Percentiles rank a stretch among this genome's conserved stretches.
phyloP scores from a whole-genome alignment of 768 basidiomycete species.

The Daedaleopsis nitida region DNA sequence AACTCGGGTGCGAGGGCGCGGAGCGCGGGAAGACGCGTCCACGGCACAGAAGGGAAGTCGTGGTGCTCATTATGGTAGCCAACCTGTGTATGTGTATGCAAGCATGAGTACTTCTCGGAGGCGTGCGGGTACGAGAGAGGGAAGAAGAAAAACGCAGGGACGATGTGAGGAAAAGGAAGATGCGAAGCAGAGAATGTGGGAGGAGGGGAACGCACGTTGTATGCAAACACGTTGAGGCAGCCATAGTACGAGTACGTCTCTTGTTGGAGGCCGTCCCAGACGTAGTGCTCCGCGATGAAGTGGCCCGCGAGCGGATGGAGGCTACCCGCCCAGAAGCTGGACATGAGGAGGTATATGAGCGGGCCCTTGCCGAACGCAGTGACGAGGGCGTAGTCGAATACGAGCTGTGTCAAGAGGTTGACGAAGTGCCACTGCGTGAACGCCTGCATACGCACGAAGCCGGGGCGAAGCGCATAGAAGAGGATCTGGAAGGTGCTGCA shows the following conservation, averaged over 20 bases:
- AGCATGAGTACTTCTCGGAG: too few species aligned
- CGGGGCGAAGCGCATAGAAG: conserved; percentile 96
- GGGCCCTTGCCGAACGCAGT: conserved; percentile 46
- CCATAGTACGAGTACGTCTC: conserved; percentile 99
- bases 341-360: conserved; percentile 81
- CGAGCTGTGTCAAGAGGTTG: conserved; percentile 71
- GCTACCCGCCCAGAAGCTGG: conserved; percentile 95
- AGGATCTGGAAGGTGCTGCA: conserved; percentile 93
- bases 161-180: too few species aligned
- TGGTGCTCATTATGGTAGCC: conserved; percentile 99
- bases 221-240: conserved; percentile 83
- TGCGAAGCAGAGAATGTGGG: not conserved
- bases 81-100: conserved; percentile 58
- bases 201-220: conserved; percentile 67
- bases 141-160: conserved; percentile 7
- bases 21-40: conserved; percentile 89
- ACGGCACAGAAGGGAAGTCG: conserved; percentile 95
- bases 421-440: conserved; percentile 83
- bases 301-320: conserved; percentile 95
- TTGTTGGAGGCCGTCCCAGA: conserved; percentile 90
- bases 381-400: conserved; percentile 73
- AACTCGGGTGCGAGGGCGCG: conserved; percentile 86
- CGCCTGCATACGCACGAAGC: conserved; percentile 83
- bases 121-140: too few species aligned
- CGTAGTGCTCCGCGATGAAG: conserved; percentile 97